A percentile compares a stretch with the other conserved stretches of the same genome.
These are phyloP conservation scores for Daldinia concentrica DNA, from an alignment of 495 filamentous ascomycete genomes.

Conservation along the genomic window DNA sequence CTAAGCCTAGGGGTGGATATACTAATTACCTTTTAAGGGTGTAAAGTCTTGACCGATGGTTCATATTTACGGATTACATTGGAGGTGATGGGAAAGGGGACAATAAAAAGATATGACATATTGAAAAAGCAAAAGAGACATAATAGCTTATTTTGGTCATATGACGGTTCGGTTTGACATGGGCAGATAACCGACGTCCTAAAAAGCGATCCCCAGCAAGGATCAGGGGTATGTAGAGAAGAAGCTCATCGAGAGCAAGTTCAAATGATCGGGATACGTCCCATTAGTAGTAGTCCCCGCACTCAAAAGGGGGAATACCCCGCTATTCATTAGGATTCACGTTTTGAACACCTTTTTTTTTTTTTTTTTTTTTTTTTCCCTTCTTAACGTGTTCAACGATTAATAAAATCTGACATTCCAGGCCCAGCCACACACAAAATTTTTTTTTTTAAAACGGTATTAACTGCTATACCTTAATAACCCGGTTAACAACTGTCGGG, in stretches of 20 bases:
- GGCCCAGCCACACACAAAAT: constrained; percentile 24
- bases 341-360: not conserved
- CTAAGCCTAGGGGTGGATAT: not conserved
- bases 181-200: constrained; percentile 42
- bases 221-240: constrained; percentile 31
- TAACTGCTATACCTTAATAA: constrained; percentile 18
- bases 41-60: constrained; percentile 9
- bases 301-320: constrained; percentile 33
- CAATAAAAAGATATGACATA: not conserved
- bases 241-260: constrained; percentile 19
- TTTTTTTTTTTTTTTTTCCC: not conserved
- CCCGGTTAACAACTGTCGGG: constrained; percentile 5
- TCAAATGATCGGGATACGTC: constrained; percentile 17
- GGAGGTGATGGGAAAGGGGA: constrained; percentile 4
- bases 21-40: not conserved
- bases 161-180: constrained; percentile 30
- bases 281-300: constrained; percentile 29
- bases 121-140: constrained; percentile 15
- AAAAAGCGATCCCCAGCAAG: constrained; percentile 37
- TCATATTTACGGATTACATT: not conserved
- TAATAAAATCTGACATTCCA: constrained; percentile 10
- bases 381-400: constrained; percentile 7
- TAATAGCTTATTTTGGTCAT: constrained; percentile 28
- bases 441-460: constrained; percentile 1
- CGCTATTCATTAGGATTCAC: constrained; percentile 9